Conservation (phyloP, 2,329 filamentous ascomycete genomes). For the Penicillium sumatraense region DNA sequence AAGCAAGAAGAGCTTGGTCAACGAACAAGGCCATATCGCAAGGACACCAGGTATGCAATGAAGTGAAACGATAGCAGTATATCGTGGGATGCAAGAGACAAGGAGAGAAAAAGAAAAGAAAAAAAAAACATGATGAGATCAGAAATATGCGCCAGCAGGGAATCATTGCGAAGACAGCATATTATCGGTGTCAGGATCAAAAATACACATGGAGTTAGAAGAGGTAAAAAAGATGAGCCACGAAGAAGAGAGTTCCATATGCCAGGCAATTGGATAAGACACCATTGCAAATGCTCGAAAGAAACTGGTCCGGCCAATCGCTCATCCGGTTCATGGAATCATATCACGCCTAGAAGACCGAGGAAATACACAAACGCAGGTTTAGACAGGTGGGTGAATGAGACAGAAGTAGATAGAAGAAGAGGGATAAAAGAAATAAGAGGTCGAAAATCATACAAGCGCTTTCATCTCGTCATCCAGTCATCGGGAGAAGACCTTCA, state of each 20-base stretch:
- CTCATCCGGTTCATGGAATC: conserved; percentile 42
- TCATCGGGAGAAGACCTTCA: conserved; percentile 76
- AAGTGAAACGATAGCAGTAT: conserved; percentile 8
- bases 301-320: conserved; percentile 35
- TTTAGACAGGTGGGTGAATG: neutral
- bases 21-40: conserved; percentile 3
- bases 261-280: conserved; percentile 34
- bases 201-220: conserved; percentile 24
- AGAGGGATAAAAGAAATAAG: conserved; percentile 27
- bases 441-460: conserved; percentile 33
- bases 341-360: conserved; percentile 29
- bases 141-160: conserved; percentile 23
- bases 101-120: conserved; percentile 16
- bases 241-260: conserved; percentile 38
- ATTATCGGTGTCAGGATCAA: conserved; percentile 25
- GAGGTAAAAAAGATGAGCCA: conserved; percentile 28
- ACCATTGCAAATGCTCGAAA: conserved; percentile 45
- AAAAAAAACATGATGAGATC: conserved; percentile 19
- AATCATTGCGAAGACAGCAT: conserved; percentile 27
- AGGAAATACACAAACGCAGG: conserved; percentile 28
- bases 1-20: neutral
- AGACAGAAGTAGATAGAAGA: conserved; percentile 3
- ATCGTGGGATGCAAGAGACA: conserved; percentile 6
- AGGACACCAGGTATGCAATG: conserved; percentile 13
- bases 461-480: conserved; percentile 27